Evolutionary conservation across 1,284 basidiomycete species (phyloP).

Genomic region (Nidula niveotomentosa): DNA sequence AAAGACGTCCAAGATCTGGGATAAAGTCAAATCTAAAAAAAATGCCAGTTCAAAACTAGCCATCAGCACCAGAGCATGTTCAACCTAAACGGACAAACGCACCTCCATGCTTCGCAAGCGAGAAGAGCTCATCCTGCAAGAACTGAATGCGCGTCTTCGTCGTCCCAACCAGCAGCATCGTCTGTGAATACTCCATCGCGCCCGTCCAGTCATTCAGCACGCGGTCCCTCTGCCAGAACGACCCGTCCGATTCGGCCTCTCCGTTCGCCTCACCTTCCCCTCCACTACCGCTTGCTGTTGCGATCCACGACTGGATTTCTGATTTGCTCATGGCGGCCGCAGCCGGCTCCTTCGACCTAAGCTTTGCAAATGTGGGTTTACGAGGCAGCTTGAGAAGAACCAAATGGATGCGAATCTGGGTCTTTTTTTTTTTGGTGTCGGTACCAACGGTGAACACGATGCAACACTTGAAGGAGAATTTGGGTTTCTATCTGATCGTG

Average conservation of each 20-base stretch:
- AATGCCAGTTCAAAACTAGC: background rate
- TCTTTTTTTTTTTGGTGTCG: too few relatives aligned
- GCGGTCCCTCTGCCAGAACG: conserved; percentile 50
- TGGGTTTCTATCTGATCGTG: background rate
- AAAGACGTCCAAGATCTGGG: conserved; percentile 73
- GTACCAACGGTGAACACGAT: too few relatives aligned
- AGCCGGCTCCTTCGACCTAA: conserved; percentile 31
- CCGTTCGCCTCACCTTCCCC: conserved; percentile 15
- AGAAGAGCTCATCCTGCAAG: conserved; percentile 58
- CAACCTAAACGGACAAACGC: conserved; percentile 15
- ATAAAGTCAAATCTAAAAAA: conserved; percentile 56
- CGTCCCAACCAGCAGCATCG: conserved; percentile 45
- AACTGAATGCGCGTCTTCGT: conserved; percentile 59
- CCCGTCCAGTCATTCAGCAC: conserved; percentile 54
- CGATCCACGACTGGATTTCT: conserved; percentile 42
- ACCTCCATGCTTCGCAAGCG: conserved; percentile 63
- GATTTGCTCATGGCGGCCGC: conserved; percentile 30
- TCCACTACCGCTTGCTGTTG: conserved; percentile 18
- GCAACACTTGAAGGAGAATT: background rate
- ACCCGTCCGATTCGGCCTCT: conserved; percentile 13
- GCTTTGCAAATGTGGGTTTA: conserved; percentile 31
- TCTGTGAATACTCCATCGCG: conserved; percentile 54
- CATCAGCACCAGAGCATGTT: background rate
- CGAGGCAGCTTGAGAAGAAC: conserved; percentile 27
- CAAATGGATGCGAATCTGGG: too few relatives aligned